These are phyloP conservation scores for Venturia aucupariae DNA, from an alignment of 2,329 filamentous ascomycete genomes.

Conservation along the genomic window DNA sequence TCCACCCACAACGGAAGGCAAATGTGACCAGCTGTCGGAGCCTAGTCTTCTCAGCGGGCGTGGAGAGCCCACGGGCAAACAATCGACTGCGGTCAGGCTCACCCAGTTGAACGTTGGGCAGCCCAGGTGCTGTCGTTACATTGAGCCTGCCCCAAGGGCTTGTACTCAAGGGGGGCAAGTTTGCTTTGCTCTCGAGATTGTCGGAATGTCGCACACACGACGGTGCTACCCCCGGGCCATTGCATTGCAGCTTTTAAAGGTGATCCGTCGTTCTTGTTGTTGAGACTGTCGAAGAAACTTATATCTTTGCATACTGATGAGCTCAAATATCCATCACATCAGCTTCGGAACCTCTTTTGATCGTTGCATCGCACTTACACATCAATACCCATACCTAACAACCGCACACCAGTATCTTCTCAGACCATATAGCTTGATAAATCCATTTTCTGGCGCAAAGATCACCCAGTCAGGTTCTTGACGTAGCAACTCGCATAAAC, in stretches of 20 bases:
- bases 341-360: background rate
- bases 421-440: background rate
- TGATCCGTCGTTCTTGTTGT: background rate
- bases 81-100: background rate
- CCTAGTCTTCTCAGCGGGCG: background rate
- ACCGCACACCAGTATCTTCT: background rate
- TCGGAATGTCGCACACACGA: background rate
- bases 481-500: background rate
- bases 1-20: background rate
- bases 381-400: background rate
- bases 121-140: background rate
- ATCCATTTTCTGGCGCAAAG: background rate
- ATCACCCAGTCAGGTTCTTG: background rate
- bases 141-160: background rate
- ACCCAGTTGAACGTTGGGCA: background rate
- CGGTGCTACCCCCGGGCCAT: background rate
- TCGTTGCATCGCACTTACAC: background rate
- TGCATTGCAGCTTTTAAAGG: background rate
- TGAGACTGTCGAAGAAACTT: background rate
- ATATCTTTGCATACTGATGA: background rate
- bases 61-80: background rate
- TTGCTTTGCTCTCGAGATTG: background rate
- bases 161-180: background rate
- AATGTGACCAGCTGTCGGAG: background rate
- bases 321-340: background rate